A percentile compares a stretch with the other conserved stretches of the same genome.
phyloP scores from a whole-genome alignment of 352 stramenopile species.

The Blastocystis sp. region DNA sequence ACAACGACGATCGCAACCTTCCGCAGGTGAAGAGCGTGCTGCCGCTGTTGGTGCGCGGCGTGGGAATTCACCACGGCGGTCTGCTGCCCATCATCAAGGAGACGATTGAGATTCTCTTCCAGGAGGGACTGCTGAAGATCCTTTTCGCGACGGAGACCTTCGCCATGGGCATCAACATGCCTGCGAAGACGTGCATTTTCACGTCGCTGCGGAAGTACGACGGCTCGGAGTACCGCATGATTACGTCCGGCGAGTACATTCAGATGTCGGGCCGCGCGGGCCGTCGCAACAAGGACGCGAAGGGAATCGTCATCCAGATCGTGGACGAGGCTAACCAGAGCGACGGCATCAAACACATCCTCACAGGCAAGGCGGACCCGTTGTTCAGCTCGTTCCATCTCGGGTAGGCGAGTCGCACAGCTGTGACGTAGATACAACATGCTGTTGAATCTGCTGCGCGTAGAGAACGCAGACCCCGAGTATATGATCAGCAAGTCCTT shows the following conservation, averaged over 20 bases:
- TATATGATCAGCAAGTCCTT: constrained; percentile 95
- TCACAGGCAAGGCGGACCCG: constrained; percentile 74
- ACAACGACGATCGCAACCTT: constrained; percentile 87
- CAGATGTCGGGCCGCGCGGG: constrained; percentile 89
- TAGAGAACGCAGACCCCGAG: constrained; percentile 87
- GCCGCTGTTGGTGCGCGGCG: constrained; percentile 87
- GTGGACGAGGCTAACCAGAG: constrained; percentile 79
- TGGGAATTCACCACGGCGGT: constrained; percentile 96
- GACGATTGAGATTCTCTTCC: constrained; percentile 85
- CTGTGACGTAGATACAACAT: constrained; percentile 83
- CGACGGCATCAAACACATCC: constrained; percentile 61
- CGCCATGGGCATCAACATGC: constrained; percentile 97
- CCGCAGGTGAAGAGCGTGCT: constrained; percentile 91
- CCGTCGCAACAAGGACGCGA: constrained; percentile 87
- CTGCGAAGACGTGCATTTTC: constrained; percentile 95
- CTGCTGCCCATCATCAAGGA: constrained; percentile 97
- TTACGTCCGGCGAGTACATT: constrained; percentile 87
- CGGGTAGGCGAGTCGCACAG: constrained; percentile 58
- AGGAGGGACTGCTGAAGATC: constrained; percentile 90
- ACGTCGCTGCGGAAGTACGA: constrained; percentile 89
- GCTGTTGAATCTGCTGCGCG: constrained; percentile 95
- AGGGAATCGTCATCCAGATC: constrained; percentile 96
- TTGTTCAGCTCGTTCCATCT: constrained; percentile 86
- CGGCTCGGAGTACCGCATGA: constrained; percentile 84
- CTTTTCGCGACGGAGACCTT: constrained; percentile 95